A percentile compares a stretch with the other conserved stretches of the same genome.
These are phyloP conservation scores for Kwoniella newhampshirensis DNA, from an alignment of 768 basidiomycete species.

Conservation along the genomic window DNA sequence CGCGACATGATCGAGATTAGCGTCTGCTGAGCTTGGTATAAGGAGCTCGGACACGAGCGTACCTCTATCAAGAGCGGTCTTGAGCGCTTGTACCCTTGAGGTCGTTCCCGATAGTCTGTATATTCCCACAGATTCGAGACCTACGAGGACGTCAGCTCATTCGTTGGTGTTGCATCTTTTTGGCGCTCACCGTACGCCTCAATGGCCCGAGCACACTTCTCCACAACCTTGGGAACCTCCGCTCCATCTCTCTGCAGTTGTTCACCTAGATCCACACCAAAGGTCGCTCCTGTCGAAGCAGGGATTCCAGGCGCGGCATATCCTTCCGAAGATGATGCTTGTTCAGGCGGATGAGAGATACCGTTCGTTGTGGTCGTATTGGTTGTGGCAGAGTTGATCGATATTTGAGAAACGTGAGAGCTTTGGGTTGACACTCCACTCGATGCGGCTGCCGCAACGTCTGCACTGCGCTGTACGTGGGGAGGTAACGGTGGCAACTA, in stretches of 20 bases:
- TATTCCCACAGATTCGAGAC: conserved; percentile 74
- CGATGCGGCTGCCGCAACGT: conserved; percentile 3
- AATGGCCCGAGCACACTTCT: conserved; percentile 86
- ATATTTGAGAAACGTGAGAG: conserved; percentile 35
- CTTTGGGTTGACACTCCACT: conserved; percentile 2
- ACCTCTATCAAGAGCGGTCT: conserved; percentile 84
- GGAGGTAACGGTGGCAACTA: conserved; percentile 51
- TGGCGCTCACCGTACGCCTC: conserved; percentile 70
- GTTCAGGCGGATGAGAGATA: conserved; percentile 8
- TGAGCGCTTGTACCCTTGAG: conserved; percentile 78
- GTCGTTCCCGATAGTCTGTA: conserved; percentile 91
- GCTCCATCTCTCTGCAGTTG: conserved; percentile 88
- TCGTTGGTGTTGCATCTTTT: not conserved
- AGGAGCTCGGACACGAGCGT: too few species aligned
- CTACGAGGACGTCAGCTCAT: conserved; percentile 22
- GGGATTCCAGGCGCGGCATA: conserved; percentile 40
- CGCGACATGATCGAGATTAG: not conserved
- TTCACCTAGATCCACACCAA: conserved; percentile 86
- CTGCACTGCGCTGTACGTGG: conserved; percentile 34
- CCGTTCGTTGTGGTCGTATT: conserved; percentile 15
- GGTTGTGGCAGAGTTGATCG: conserved; percentile 29
- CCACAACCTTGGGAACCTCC: conserved; percentile 82
- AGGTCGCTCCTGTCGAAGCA: conserved; percentile 63
- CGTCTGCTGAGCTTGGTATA: too few species aligned
- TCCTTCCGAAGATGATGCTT: conserved; percentile 21